phyloP scores from a whole-genome alignment of 2,329 filamentous ascomycete species.

The Aspergillus proliferans region DNA sequence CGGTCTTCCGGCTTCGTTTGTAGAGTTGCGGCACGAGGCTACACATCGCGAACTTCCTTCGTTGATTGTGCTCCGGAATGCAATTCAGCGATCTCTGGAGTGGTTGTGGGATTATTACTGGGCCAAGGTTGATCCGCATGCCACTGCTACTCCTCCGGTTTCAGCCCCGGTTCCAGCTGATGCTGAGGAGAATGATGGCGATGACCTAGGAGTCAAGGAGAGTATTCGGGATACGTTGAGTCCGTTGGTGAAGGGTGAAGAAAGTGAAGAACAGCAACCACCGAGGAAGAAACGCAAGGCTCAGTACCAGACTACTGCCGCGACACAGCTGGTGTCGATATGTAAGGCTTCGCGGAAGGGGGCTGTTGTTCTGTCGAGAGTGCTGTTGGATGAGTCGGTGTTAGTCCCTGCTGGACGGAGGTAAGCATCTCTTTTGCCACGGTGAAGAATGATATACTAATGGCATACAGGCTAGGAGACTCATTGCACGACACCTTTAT shows the following conservation, averaged over 20 bases:
- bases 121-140: constrained; percentile 44
- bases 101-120: constrained; percentile 95
- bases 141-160: constrained; percentile 4
- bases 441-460: constrained; percentile 1
- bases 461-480: constrained; percentile 18
- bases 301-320: constrained; percentile 14
- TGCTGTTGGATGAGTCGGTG: constrained; percentile 21
- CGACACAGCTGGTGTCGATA: constrained; percentile 21
- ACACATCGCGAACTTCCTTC: constrained; percentile 84
- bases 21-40: constrained; percentile 82
- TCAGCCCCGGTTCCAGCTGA: background rate
- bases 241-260: constrained; percentile 7
- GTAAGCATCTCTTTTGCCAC: constrained; percentile 17
- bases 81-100: constrained; percentile 61
- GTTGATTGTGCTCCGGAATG: constrained; percentile 63
- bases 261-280: constrained; percentile 5
- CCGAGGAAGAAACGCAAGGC: constrained; percentile 26
- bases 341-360: constrained; percentile 19
- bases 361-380: constrained; percentile 13
- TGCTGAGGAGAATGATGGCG: constrained; percentile 6
- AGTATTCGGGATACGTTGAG: constrained; percentile 15
- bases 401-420: constrained; percentile 21
- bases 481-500: constrained; percentile 23
- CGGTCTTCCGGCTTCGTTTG: constrained; percentile 60
- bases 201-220: constrained; percentile 9